Conservation (phyloP, 208 protist species). For the Crithidia thermophila region DNA sequence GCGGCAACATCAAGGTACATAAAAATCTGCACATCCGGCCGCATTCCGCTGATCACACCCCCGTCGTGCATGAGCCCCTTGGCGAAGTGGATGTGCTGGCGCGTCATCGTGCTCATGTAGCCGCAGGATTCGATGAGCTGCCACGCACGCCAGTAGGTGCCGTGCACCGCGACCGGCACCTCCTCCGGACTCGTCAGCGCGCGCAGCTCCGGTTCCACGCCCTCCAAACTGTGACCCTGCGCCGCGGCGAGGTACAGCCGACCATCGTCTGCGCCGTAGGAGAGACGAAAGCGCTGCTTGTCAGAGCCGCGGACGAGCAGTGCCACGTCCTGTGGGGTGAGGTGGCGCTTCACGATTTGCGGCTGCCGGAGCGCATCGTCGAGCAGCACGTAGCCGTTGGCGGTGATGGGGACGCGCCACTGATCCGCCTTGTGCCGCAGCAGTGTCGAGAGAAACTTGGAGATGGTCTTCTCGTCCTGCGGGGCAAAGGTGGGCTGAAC, state of each 20-base stretch:
- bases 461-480: constrained; percentile 32
- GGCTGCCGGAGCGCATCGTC: constrained; percentile 49
- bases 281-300: constrained; percentile 82
- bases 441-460: constrained; percentile 63
- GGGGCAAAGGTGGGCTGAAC: background rate
- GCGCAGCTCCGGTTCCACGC: constrained; percentile 57
- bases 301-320: constrained; percentile 55
- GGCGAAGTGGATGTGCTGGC: constrained; percentile 93
- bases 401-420: constrained; percentile 52
- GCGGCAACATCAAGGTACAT: constrained; percentile 79
- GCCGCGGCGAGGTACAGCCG: constrained; percentile 73
- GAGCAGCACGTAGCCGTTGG: constrained; percentile 63
- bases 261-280: constrained; percentile 37
- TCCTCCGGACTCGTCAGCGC: constrained; percentile 43
- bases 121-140: constrained; percentile 59
- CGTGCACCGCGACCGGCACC: constrained; percentile 67
- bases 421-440: constrained; percentile 77
- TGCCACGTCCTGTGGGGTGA: constrained; percentile 43
- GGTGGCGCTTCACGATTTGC: constrained; percentile 7
- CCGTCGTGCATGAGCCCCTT: constrained; percentile 51
- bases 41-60: constrained; percentile 90
- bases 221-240: constrained; percentile 83
- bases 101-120: constrained; percentile 80
- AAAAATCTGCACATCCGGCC: constrained; percentile 57
- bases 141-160: constrained; percentile 77